phyloP scores from a whole-genome alignment of 2,329 filamentous ascomycete genomes.

The Penicillium olsonii region DNA sequence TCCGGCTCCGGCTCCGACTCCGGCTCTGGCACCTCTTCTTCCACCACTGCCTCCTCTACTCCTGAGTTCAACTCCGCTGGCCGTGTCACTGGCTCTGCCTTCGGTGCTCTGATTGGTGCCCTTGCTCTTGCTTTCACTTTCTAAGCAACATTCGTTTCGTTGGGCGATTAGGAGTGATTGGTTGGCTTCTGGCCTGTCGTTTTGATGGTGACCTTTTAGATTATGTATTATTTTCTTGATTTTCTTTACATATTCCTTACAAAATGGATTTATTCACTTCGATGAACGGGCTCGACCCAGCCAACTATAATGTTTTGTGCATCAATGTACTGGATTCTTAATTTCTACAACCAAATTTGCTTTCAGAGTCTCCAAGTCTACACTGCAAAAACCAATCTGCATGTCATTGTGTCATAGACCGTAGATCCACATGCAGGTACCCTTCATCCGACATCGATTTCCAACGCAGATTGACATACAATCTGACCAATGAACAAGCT shows the following conservation, averaged over 20 bases:
- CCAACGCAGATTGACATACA: too few species aligned
- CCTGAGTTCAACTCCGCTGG: constrained; percentile 14
- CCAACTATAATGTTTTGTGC: too few species aligned
- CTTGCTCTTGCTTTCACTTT: constrained; percentile 25
- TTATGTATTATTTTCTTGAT: constrained; percentile 12
- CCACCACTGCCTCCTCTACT: constrained; percentile 14
- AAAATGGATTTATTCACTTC: background rate
- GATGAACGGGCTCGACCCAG: too few species aligned
- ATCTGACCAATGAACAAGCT: too few species aligned
- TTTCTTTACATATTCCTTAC: constrained; percentile 4
- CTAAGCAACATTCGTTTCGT: constrained; percentile 13
- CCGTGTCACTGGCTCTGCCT: constrained; percentile 18
- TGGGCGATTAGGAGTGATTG: constrained; percentile 17
- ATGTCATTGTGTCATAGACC: too few species aligned
- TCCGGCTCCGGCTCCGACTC: constrained; percentile 15
- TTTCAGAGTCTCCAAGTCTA: too few species aligned
- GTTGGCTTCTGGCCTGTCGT: constrained; percentile 5
- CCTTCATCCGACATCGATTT: too few species aligned
- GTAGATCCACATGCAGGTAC: too few species aligned
- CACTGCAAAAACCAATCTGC: too few species aligned
- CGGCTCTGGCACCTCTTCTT: constrained; percentile 14
- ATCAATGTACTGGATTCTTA: too few species aligned
- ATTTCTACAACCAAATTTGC: too few species aligned
- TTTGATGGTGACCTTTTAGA: constrained; percentile 5
- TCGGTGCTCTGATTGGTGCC: constrained; percentile 20